Conservation (phyloP, 441 rosid species). For the Rhodomyrtus psidioides region DNA sequence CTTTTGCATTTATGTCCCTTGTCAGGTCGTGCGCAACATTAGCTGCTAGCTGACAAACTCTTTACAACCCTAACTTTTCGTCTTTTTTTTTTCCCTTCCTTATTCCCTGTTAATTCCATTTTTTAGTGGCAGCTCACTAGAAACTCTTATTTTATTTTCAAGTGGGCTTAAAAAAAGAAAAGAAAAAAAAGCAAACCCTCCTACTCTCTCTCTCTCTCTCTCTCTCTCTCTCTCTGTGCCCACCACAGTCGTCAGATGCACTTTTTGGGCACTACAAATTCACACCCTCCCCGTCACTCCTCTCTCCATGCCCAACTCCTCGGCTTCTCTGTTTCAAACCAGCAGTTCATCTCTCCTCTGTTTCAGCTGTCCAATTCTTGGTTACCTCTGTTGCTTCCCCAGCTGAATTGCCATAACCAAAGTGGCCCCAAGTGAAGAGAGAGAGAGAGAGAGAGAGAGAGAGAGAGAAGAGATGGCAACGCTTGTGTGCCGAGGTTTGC, state of each 20-base stretch:
- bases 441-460: no score
- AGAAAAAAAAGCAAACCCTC: not conserved
- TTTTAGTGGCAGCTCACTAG: conserved; percentile 35
- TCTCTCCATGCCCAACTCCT: conserved; percentile 3
- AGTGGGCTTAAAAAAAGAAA: conserved; percentile 28
- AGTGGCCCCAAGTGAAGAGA: not conserved
- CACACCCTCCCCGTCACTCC: conserved; percentile 23
- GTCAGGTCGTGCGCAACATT: not conserved
- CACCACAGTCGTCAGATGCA: not conserved
- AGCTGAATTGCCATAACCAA: not conserved
- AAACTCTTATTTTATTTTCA: conserved; percentile 18
- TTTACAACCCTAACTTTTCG: conserved; percentile 62
- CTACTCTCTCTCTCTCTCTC: conserved; percentile 2
- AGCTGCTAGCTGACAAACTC: not conserved
- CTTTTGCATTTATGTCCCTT: no score
- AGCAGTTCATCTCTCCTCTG: conserved; percentile 4
- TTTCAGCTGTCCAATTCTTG: not conserved
- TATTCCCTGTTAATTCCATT: conserved; percentile 2
- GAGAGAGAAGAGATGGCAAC: conserved; percentile 38
- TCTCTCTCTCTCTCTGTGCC: not conserved
- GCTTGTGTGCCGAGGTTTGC: conserved; percentile 49
- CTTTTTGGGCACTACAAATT: conserved; percentile 46
- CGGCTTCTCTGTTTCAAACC: not conserved
- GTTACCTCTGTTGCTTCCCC: not conserved
- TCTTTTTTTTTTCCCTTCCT: not conserved